Evolutionary conservation across 495 filamentous ascomycete species (phyloP).

Genomic region (Podospora comata): DNA sequence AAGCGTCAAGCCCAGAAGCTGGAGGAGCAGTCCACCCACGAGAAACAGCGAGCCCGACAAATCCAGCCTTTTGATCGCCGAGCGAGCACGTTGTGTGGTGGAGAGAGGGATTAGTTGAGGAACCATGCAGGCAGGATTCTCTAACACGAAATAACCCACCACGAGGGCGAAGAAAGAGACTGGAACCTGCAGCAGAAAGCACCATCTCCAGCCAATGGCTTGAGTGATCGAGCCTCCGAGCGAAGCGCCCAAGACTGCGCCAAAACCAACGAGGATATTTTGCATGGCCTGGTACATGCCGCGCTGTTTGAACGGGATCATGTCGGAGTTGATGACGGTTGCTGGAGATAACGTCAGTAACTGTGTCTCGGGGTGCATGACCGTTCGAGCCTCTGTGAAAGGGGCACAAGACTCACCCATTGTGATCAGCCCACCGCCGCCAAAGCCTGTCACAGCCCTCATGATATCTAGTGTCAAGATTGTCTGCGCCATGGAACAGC

Average conservation of each 20-base stretch:
- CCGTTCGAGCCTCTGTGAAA: not conserved
- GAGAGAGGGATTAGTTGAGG: constrained; percentile 16
- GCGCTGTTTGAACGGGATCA: constrained; percentile 58
- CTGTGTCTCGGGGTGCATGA: not conserved
- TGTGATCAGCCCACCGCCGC: constrained; percentile 59
- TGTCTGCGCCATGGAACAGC: constrained; percentile 43
- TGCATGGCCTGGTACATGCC: constrained; percentile 66
- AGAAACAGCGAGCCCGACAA: constrained; percentile 52
- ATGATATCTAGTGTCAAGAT: constrained; percentile 43
- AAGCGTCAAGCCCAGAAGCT: constrained; percentile 57
- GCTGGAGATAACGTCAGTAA: constrained; percentile 37
- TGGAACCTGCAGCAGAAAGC: constrained; percentile 50
- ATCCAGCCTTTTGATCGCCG: constrained; percentile 56
- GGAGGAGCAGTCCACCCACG: constrained; percentile 53
- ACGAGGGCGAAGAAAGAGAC: constrained; percentile 53
- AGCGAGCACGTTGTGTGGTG: constrained; percentile 28
- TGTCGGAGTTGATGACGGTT: constrained; percentile 64
- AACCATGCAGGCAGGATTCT: constrained; percentile 34
- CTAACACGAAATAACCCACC: constrained; percentile 53
- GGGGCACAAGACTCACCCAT: constrained; percentile 47
- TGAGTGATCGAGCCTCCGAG: constrained; percentile 52
- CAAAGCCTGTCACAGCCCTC: constrained; percentile 53
- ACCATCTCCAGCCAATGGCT: constrained; percentile 50
- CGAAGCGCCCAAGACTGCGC: constrained; percentile 46
- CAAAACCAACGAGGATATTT: constrained; percentile 59